Percentiles rank a stretch among this genome's conserved stretches.
Evolutionary conservation across 495 filamentous ascomycete species (phyloP).

Genomic region (Aspergillus kassunensis): DNA sequence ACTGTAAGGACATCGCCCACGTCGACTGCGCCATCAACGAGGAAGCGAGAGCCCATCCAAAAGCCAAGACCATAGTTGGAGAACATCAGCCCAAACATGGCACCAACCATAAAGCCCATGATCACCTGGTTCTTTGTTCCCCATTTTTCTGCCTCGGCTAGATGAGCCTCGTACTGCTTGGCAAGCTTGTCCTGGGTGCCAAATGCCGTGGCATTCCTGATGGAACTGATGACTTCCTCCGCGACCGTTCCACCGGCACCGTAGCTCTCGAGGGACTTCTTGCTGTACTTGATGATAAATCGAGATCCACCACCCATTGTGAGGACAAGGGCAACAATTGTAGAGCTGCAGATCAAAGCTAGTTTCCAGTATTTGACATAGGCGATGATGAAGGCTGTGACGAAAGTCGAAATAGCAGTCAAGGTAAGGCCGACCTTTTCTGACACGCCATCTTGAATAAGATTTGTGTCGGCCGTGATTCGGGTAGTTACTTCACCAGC

Average conservation of each 20-base stretch:
- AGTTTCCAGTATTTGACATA: slow-evolving; percentile 84
- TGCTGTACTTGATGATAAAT: slow-evolving; percentile 77
- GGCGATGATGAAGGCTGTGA: slow-evolving; percentile 84
- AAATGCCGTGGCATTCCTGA: slow-evolving; percentile 90
- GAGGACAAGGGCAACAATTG: slow-evolving; percentile 66
- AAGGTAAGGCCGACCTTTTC: slow-evolving; percentile 80
- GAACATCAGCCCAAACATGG: slow-evolving; percentile 79
- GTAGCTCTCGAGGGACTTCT: slow-evolving; percentile 70
- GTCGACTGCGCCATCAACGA: slow-evolving; percentile 61
- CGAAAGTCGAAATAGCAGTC: slow-evolving; percentile 69
- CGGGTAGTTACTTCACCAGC: slow-evolving; percentile 90
- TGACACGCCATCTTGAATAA: slow-evolving; percentile 84
- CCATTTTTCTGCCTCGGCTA: slow-evolving; percentile 67
- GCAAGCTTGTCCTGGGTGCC: slow-evolving; percentile 87
- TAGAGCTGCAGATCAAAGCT: slow-evolving; percentile 76
- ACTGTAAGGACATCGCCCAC: slow-evolving; percentile 64
- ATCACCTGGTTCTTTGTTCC: slow-evolving; percentile 70
- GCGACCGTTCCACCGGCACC: slow-evolving; percentile 83
- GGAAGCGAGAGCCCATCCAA: slow-evolving; percentile 85
- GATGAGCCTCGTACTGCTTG: slow-evolving; percentile 72
- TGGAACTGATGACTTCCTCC: slow-evolving; percentile 91
- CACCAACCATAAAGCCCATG: slow-evolving; percentile 71
- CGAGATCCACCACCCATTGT: slow-evolving; percentile 67
- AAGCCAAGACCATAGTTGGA: slow-evolving; percentile 89
- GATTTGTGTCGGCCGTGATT: slow-evolving; percentile 86